Evolutionary conservation across 2,329 filamentous ascomycete genomes (phyloP).

Genomic region (Diaporthe velutina): DNA sequence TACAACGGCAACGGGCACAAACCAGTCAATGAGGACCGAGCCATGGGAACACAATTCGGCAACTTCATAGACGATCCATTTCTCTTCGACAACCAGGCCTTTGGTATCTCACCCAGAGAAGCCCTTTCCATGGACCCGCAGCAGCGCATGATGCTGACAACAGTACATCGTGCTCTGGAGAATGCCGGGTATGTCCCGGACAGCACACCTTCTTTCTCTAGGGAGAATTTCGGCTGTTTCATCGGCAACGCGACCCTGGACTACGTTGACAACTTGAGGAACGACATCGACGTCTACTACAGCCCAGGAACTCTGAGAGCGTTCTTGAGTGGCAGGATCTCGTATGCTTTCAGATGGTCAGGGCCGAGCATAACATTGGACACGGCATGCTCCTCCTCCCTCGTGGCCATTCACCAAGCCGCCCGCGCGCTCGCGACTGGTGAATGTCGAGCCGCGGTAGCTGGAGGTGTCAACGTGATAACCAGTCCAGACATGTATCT

Average conservation of each 20-base stretch:
- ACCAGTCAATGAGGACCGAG: neutral
- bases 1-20: neutral
- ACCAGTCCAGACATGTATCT: slow-evolving; percentile 42
- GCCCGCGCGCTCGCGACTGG: slow-evolving; percentile 45
- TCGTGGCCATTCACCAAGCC: slow-evolving; percentile 54
- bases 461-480: slow-evolving; percentile 49
- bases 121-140: slow-evolving; percentile 55
- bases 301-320: slow-evolving; percentile 46
- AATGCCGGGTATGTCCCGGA: slow-evolving; percentile 40
- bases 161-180: slow-evolving; percentile 55
- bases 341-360: slow-evolving; percentile 50
- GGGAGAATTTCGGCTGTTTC: neutral
- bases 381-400: slow-evolving; percentile 54
- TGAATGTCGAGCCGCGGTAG: slow-evolving; percentile 48
- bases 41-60: neutral
- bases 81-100: neutral
- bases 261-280: slow-evolving; percentile 24
- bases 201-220: neutral
- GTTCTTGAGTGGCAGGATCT: slow-evolving; percentile 48
- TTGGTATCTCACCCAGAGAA: slow-evolving; percentile 45
- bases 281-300: slow-evolving; percentile 50
- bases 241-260: neutral
- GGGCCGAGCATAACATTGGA: slow-evolving; percentile 50
- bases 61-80: slow-evolving; percentile 11
- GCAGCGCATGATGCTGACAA: slow-evolving; percentile 53